A percentile compares a stretch with the other conserved stretches of the same genome.
Evolutionary conservation across 108 stramenopile genomes (phyloP).

Genomic region (Cyclotella choctawhatcheeana): DNA sequence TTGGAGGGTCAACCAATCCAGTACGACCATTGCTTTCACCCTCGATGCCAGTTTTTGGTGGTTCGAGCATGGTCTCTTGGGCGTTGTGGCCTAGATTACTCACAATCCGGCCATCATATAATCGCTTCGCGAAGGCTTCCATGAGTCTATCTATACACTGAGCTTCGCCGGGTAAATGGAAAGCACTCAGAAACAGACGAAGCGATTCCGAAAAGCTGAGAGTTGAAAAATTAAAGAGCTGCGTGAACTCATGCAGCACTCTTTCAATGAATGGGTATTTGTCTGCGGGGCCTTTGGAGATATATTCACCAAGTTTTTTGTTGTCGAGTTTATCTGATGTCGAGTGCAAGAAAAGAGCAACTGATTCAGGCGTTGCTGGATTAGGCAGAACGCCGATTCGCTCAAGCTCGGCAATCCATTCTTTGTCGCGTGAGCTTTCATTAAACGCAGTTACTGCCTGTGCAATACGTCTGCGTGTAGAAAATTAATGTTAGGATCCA

Average conservation of each 20-base stretch:
- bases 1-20: slow-evolving; percentile 37
- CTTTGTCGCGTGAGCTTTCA: slow-evolving; percentile 57
- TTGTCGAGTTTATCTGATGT: slow-evolving; percentile 89
- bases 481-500: background rate
- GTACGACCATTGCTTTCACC: slow-evolving; percentile 14
- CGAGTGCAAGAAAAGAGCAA: slow-evolving; percentile 84
- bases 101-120: slow-evolving; percentile 60
- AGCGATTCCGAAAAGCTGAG: slow-evolving; percentile 84
- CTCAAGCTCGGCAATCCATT: slow-evolving; percentile 84
- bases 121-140: slow-evolving; percentile 91
- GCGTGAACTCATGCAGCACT: slow-evolving; percentile 71
- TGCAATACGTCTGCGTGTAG: slow-evolving; percentile 46
- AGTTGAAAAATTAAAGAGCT: slow-evolving; percentile 78
- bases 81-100: slow-evolving; percentile 11
- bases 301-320: slow-evolving; percentile 85
- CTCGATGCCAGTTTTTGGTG: slow-evolving; percentile 18
- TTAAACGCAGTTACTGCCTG: slow-evolving; percentile 86
- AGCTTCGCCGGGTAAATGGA: slow-evolving; percentile 96
- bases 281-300: slow-evolving; percentile 89
- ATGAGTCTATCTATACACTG: slow-evolving; percentile 97
- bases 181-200: slow-evolving; percentile 81
- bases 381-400: slow-evolving; percentile 65
- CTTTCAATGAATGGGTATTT: slow-evolving; percentile 89
- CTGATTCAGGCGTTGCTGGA: slow-evolving; percentile 53
- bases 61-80: slow-evolving; percentile 45